Base-by-base conservation (phyloP, 2,329 filamentous ascomycete genomes). In the Rutstroemia sp. region DNA sequence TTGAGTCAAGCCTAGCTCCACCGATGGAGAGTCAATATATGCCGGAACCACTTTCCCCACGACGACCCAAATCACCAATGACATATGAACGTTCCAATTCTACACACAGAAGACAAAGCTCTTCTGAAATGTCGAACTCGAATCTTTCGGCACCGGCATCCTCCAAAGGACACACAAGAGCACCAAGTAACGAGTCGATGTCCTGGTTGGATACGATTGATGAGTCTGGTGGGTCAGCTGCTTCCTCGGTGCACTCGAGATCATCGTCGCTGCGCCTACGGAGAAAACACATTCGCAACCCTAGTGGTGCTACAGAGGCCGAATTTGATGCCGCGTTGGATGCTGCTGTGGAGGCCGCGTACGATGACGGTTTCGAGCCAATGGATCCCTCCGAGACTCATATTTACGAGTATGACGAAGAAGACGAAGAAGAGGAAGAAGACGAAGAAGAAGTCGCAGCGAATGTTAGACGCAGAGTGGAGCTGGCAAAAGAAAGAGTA, bases 121-220 rank as follows among this genome's bases (percentile, higher is more conserved):
- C 53, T 9, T 42, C 39, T 7, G 54, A 51, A 38, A 25, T 44
- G 19, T 36, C 47, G 5, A 51, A 34, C 16, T 50, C 38, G 17
- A 49, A 49, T 12, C n/a, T 52, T 10, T 21, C 54, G 73, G 57
- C 70, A 69, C 40, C 61, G 10, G 68, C 57, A 54, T 57, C 27
- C 57, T 60, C 39, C 60, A 68, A 63, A 65, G 69, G 75, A 9
- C 81, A 83, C 62, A 70, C 71, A 21, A 73, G 82, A 58, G 84
- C 82, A 23, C 78, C 81, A 10, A 92, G 89, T 66, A 85, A 87
- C 59, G 89, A 91, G 68, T 89, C 88, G 4, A 90, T 88, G 52
- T 95, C 91, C 0, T 96, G 92, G 92, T 73, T 96, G n/a, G 89
- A 96, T 68, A 92, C 90, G 1, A 94, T 95, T 56, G 89, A 95